Evolutionary conservation across 169 alveolate genomes (phyloP).

Genomic region (Miamiensis avidus): DNA sequence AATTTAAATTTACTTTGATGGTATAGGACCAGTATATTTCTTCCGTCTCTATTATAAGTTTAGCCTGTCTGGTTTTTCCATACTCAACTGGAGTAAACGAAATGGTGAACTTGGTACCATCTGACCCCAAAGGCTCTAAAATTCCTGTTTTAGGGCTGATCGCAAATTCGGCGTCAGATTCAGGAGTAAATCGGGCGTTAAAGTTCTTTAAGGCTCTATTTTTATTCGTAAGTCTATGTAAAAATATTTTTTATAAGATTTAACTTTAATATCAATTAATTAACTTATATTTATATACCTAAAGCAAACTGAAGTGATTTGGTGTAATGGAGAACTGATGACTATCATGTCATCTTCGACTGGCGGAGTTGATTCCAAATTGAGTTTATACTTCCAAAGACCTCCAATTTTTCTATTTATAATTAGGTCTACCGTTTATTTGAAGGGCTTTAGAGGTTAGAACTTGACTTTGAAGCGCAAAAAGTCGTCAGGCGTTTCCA

Average conservation of each 20-base stretch:
- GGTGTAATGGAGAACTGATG: conserved; percentile 48
- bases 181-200: conserved; percentile 66
- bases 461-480: conserved; percentile 50
- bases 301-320: conserved; percentile 49
- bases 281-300: neutral
- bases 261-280: no score
- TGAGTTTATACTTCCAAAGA: conserved; percentile 63
- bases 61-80: conserved; percentile 65
- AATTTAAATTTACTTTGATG: neutral
- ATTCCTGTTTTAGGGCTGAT: conserved; percentile 62
- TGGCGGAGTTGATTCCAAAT: conserved; percentile 59
- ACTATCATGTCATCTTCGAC: conserved; percentile 62
- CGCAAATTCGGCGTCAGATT: conserved; percentile 55
- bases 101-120: conserved; percentile 58
- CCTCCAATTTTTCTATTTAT: conserved; percentile 64
- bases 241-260: neutral
- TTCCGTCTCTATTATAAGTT: conserved; percentile 69
- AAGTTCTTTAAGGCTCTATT: conserved; percentile 54
- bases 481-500: conserved; percentile 26
- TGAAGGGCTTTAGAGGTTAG: conserved; percentile 62
- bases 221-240: conserved; percentile 48
- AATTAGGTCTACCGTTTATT: conserved; percentile 51
- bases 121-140: conserved; percentile 61
- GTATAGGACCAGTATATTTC: conserved; percentile 56
- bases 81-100: conserved; percentile 68